A percentile compares a stretch with the other conserved stretches of the same genome.
Conservation (phyloP, 495 filamentous ascomycete species). For the Aspergillus heteromorphus region DNA sequence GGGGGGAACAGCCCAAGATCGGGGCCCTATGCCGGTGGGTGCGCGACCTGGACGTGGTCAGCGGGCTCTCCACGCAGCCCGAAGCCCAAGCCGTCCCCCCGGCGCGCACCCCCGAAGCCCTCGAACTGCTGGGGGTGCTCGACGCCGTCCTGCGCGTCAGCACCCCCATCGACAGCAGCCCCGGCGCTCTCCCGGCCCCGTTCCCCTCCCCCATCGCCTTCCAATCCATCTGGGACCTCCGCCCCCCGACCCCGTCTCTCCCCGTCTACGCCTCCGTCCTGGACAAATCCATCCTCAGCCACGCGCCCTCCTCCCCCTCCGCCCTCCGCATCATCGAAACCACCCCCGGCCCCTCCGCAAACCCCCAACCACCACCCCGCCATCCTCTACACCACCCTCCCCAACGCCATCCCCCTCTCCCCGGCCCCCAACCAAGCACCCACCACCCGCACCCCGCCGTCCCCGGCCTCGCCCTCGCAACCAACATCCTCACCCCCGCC, state of each 20-base stretch:
- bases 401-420: slow-evolving; percentile 28
- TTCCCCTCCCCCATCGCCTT: slow-evolving; percentile 32
- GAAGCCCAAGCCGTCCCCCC: slow-evolving; percentile 11
- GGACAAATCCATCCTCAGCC: slow-evolving; percentile 29
- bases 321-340: slow-evolving; percentile 30
- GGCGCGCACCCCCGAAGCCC: slow-evolving; percentile 22
- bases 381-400: slow-evolving; percentile 31
- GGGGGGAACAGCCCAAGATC: slow-evolving; percentile 33
- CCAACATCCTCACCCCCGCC: slow-evolving; percentile 25
- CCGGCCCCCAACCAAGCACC: slow-evolving; percentile 22
- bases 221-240: slow-evolving; percentile 37
- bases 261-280: slow-evolving; percentile 31
- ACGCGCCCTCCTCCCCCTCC: slow-evolving; percentile 24
- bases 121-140: slow-evolving; percentile 28
- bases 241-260: slow-evolving; percentile 25
- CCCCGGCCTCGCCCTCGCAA: slow-evolving; percentile 31
- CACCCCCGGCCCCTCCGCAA: slow-evolving; percentile 31
- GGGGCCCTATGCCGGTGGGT: slow-evolving; percentile 39
- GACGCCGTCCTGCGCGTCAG: slow-evolving; percentile 35
- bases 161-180: slow-evolving; percentile 28
- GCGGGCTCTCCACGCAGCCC: slow-evolving; percentile 33
- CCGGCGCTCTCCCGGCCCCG: slow-evolving; percentile 15
- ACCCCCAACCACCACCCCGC: slow-evolving; percentile 38
- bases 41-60: slow-evolving; percentile 36
- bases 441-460: slow-evolving; percentile 36